Evolutionary conservation across 2,329 filamentous ascomycete species (phyloP).

Genomic region (Pyrenochaeta sp.): DNA sequence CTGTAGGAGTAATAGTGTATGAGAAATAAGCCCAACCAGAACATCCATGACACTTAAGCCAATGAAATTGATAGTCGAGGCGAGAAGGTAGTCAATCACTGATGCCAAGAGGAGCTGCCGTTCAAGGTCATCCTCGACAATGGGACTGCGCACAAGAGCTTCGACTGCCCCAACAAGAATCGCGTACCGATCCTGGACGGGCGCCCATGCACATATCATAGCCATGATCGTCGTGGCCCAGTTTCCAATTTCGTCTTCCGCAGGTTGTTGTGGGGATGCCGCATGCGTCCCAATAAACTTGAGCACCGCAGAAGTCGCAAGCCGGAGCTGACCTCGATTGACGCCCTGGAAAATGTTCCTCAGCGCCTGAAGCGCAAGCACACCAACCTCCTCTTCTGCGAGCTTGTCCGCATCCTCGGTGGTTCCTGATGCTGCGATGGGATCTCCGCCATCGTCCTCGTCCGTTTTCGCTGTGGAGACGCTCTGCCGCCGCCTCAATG

Average conservation of each 20-base stretch:
- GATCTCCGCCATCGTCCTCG: constrained; percentile 73
- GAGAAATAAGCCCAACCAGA: constrained; percentile 82
- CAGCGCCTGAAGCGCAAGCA: constrained; percentile 84
- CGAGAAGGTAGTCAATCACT: constrained; percentile 82
- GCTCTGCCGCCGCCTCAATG: constrained; percentile 75
- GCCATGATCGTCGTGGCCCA: constrained; percentile 88
- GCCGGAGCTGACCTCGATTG: constrained; percentile 81
- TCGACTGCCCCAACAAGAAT: constrained; percentile 87
- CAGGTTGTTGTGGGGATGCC: constrained; percentile 32
- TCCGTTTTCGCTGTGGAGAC: constrained; percentile 78
- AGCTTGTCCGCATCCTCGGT: constrained; percentile 88
- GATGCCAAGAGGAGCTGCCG: constrained; percentile 79
- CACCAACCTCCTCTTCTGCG: constrained; percentile 86
- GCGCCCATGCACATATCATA: constrained; percentile 83
- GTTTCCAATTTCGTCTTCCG: constrained; percentile 62
- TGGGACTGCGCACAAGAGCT: constrained; percentile 71
- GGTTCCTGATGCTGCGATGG: constrained; percentile 76
- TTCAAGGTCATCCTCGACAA: constrained; percentile 74
- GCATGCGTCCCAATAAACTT: constrained; percentile 68
- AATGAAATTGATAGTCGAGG: constrained; percentile 91
- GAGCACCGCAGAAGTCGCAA: constrained; percentile 77
- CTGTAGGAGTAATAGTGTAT: constrained; percentile 80
- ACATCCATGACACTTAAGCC: constrained; percentile 97
- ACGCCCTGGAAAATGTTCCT: constrained; percentile 86
- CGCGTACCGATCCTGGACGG: constrained; percentile 92